A percentile compares a stretch with the other conserved stretches of the same genome.
phyloP scores from a whole-genome alignment of 1,284 basidiomycete genomes.

The Coniferiporia sulphurascens region DNA sequence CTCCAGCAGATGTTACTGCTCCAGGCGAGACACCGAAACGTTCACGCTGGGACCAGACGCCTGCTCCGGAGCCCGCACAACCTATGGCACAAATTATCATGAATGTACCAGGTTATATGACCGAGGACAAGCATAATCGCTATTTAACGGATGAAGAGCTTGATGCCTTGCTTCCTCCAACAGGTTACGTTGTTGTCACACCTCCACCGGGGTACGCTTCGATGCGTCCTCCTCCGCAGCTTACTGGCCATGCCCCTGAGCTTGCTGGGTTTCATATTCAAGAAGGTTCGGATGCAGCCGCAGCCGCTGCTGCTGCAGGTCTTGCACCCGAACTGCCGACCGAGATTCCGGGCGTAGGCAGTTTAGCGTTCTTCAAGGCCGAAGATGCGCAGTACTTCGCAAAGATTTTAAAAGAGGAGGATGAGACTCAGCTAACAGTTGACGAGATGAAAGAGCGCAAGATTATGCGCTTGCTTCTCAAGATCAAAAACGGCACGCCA shows the following conservation, averaged over 20 bases:
- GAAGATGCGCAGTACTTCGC: constrained; percentile 98
- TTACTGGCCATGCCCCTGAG: constrained; percentile 70
- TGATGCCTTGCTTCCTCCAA: constrained; percentile 81
- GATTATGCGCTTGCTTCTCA: constrained; percentile 98
- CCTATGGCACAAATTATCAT: constrained; percentile 78
- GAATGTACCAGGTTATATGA: constrained; percentile 77
- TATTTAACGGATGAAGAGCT: constrained; percentile 96
- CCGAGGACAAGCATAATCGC: constrained; percentile 92
- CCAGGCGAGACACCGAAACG: constrained; percentile 66
- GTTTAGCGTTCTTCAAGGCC: constrained; percentile 95
- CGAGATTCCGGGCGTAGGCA: constrained; percentile 97
- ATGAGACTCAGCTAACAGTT: constrained; percentile 91
- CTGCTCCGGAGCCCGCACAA: constrained; percentile 43
- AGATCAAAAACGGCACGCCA: constrained; percentile 99
- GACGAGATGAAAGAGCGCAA: constrained; percentile 99
- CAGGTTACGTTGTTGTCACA: constrained; percentile 88
- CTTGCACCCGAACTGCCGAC: constrained; percentile 95
- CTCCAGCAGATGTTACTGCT: constrained; percentile 59
- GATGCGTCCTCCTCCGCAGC: constrained; percentile 65
- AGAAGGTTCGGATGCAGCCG: constrained; percentile 86
- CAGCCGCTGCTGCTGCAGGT: constrained; percentile 81
- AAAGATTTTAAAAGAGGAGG: constrained; percentile 93
- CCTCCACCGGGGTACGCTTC: constrained; percentile 94
- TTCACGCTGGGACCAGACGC: constrained; percentile 96
- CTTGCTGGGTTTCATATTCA: constrained; percentile 93